Evolutionary conservation across 257 asterid species (phyloP), one percentile per base, ranked within the genome.

Genomic region (Eucommia ulmoides): DNA sequence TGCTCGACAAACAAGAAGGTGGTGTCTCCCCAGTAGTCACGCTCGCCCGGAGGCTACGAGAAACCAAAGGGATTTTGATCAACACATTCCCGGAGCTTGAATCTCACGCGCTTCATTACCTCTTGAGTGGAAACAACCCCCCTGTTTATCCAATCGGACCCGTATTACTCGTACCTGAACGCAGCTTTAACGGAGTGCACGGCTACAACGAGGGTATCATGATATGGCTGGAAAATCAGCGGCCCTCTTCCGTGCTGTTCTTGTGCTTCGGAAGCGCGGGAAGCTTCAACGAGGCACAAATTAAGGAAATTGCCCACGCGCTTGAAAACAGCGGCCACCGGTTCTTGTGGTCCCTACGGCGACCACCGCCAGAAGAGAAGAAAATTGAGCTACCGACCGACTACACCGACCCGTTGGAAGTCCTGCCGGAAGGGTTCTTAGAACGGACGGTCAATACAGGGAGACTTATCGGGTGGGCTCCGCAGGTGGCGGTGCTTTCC

Each of bases 231-330:
- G 83, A 72, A 24, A 29, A 58, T 0, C 88, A 72, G 48, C 74
- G 68, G 1, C 66, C 59, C 0, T 57, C 48, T 0, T 72, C 83
- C 0, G 83, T 75, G 0, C 63, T 73, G 35, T 75, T 75, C 65
- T 52, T 79, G 33, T 79, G 83, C 41, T 79, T 79, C 14, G 88
- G 83, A 3, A 72, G 65, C 2, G 53, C 54, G 64, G 81, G 83
- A 0, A 55, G 56, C 22, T 75, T 79, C 44, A 55, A 51, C 2
- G 74, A 42, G 17, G 25, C 22, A 0, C 86, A 77, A 42, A 79
- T 77, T 52, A 74, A 48, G 49, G 92, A 77, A 51, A 59, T 82
- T 0, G 74, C 83, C 0, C 0, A 1, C 14, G 88, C 72, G 1
- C 41, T 73, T 2, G 93, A 75, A 53, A 55, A 48, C 0, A 49